Base-by-base conservation (phyloP, 2,329 filamentous ascomycete species). In the Lachnellula subtilissima region DNA sequence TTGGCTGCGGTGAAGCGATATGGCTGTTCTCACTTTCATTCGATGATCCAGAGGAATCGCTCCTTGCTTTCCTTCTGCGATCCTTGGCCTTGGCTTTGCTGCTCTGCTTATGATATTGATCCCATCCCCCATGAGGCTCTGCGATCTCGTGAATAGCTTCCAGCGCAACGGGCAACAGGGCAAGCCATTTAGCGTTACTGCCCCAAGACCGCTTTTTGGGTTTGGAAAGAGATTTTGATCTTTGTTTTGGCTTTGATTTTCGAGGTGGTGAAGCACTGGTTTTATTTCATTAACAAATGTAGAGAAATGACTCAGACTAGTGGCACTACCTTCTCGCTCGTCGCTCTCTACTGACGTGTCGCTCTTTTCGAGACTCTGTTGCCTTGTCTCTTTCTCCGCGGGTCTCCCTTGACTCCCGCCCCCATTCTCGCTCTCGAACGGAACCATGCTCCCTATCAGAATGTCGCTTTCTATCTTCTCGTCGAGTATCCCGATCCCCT, bases 121-220 rank as follows among this genome's bases (percentile, higher is more conserved):
- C 48, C 59, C 61, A 62, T 22, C 59, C 61, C 5, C 58, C 59
- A 11, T 57, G 48, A 1, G 57, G 61, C 25, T 64, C 57, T 9
- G 54, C 43, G 5, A 56, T 32, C 19, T 53, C 48, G 25, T 59
- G 17, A 32, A 60, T 43, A 5, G 53, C 43, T 40, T 48, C 28
- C 4, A 60, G 46, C 1, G 50, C 54, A 6, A 61, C 46, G n/a
- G 52, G 54, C 36, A 59, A 15, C 4, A 61, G 48, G 11, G 54
- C 48, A 9, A 56, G 35, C 45, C 56, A 56, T 35, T 60, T 58
- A 37, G 42, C 17, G 8, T 22, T 22, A 45, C 11, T 25, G 14
- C 1, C 12, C 14, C 4, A 40, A 40, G 39, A 7, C 5, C 39
- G 39, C 1, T 39, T 9, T 11, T 40, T 40, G 9, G 36, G 3